phyloP scores from a whole-genome alignment of 257 asterid genomes.

The Solanum tarijense region DNA sequence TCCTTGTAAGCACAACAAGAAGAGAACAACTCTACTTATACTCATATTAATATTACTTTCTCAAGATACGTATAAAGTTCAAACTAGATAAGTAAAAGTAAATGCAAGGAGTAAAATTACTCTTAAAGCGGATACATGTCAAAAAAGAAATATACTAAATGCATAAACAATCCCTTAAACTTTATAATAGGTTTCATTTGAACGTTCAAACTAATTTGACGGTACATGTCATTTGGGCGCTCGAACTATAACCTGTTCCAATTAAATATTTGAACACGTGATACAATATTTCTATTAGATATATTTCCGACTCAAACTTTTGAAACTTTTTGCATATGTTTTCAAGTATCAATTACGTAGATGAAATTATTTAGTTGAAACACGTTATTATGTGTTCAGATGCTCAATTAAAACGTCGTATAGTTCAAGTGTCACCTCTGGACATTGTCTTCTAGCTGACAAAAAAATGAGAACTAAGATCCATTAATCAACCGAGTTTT shows the following conservation, averaged over 20 bases:
- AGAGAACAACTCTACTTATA: neutral
- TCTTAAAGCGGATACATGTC: neutral
- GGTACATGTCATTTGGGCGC: too few species aligned
- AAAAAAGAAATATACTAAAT: neutral
- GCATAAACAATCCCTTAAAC: neutral
- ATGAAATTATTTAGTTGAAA: neutral
- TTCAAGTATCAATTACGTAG: neutral
- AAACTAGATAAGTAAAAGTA: neutral
- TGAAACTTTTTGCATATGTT: neutral
- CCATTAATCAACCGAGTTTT: neutral
- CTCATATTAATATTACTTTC: neutral
- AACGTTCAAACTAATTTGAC: too few species aligned
- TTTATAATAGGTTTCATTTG: too few species aligned
- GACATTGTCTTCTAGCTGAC: neutral
- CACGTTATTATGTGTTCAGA: neutral
- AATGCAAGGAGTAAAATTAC: neutral
- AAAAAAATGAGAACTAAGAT: neutral
- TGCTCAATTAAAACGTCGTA: rapidly evolving
- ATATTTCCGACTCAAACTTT: neutral
- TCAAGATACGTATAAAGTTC: neutral
- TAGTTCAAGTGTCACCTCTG: neutral
- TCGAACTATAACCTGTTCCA: neutral
- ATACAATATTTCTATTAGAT: neutral
- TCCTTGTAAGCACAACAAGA: neutral
- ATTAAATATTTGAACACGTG: neutral